Evolutionary conservation across 1,139 yeast genomes (phyloP), one percentile per base, ranked within the genome.

Genomic region (Meyerozyma sp.): DNA sequence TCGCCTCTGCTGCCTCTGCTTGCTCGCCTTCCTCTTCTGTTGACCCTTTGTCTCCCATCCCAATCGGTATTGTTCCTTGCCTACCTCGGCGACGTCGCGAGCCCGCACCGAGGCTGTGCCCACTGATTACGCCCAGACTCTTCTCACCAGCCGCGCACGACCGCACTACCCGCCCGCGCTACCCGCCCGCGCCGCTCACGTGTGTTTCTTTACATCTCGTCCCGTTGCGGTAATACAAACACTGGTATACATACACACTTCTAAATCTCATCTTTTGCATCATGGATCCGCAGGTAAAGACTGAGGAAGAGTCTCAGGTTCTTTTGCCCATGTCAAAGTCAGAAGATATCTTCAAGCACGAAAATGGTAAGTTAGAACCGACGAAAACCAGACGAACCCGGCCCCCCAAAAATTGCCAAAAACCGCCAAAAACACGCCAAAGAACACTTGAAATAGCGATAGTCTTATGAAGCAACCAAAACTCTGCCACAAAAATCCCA

Each of bases 311-410:
- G 26, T 34, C 37, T 16, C 26, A 20, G 26, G 5, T 10, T 9
- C 26, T 34, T 4, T 10, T 34, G n/a, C 26, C 37, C 4, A 10
- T n/a, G 16, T 11, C 25, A 11, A n/a, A 23, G 25, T 11, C 13
- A 2, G 10, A 16, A 11, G 62, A 59, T 45, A 47, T 61, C 39
- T 62, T 62, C 46, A 56, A 54, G 42, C 52, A 58, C 40, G 66
- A 62, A 49, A 62, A 63, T 48, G 67, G 68, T 60, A 61, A 39
- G 67, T 61, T 42, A 11, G 11, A 21, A 21, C 23, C 8, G 8
- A 21, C 8, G 23, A 21, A 21, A 21, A 3, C 23, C 8, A 21
- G 8, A 21, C 5, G 23, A 16, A 16, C 3, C 18, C 18, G 18
- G 18, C n/a, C n/a, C n/a, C n/a, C n/a, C n/a, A n/a, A n/a, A n/a